A percentile compares a stretch with the other conserved stretches of the same genome.
These are phyloP conservation scores for Daedaleopsis sinensis DNA, from an alignment of 768 basidiomycete genomes.

Conservation along the genomic window DNA sequence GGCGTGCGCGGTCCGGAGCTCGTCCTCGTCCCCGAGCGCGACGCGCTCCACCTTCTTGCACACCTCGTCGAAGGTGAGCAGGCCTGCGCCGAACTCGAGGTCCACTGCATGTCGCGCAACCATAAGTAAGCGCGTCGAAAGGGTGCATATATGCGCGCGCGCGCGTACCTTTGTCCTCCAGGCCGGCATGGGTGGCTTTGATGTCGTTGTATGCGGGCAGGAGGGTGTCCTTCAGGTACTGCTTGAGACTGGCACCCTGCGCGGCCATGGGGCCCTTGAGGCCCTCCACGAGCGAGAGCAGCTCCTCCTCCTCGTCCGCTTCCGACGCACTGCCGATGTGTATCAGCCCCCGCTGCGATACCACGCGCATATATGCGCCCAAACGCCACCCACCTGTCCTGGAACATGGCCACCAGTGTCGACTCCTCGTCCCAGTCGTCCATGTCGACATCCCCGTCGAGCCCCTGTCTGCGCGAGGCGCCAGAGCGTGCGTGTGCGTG, in stretches of 20 bases:
- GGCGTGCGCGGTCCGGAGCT: slow-evolving; percentile 41
- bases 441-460: slow-evolving; percentile 23
- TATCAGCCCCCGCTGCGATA: slow-evolving; percentile 7
- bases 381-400: slow-evolving; percentile 28
- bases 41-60: slow-evolving; percentile 55
- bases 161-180: slow-evolving; percentile 35
- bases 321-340: slow-evolving; percentile 20
- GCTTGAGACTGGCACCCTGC: slow-evolving; percentile 28
- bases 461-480: background rate
- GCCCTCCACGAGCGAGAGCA: slow-evolving; percentile 27
- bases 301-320: slow-evolving; percentile 27
- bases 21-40: slow-evolving; percentile 46
- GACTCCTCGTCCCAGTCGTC: slow-evolving; percentile 36
- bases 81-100: slow-evolving; percentile 38
- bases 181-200: slow-evolving; percentile 37
- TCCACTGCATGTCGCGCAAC: slow-evolving; percentile 26
- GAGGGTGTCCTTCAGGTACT: slow-evolving; percentile 36
- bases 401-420: slow-evolving; percentile 33
- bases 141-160: slow-evolving; percentile 2
- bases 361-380: background rate
- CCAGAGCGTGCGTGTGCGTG: slow-evolving; percentile 6
- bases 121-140: background rate
- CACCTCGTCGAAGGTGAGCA: slow-evolving; percentile 56
- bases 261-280: slow-evolving; percentile 33
- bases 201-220: slow-evolving; percentile 40